Percentiles rank a stretch among this genome's conserved stretches.
phyloP scores from a whole-genome alignment of 371 early-diverging fungal species.

The Vittaforma corneae region DNA sequence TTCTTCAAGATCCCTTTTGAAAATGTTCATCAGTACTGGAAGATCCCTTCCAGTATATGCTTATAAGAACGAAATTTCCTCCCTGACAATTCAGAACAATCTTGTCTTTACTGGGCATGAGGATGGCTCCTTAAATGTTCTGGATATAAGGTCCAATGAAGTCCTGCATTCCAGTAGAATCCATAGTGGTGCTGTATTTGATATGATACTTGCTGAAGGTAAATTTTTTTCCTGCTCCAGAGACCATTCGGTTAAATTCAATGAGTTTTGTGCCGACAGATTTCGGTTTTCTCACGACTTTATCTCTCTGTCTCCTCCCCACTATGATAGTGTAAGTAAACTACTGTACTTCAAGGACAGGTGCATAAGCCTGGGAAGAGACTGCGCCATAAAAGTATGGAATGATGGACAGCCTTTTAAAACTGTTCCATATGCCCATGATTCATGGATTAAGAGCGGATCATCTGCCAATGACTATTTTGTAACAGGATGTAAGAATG shows the following conservation, averaged over 20 bases:
- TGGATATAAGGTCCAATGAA: conserved; percentile 25
- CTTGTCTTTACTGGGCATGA: conserved; percentile 42
- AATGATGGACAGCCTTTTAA: conserved; percentile 10
- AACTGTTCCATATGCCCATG: conserved; percentile 47
- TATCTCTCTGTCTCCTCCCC: conserved; percentile 22
- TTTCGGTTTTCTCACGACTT: background rate
- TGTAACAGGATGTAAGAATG: conserved; percentile 38
- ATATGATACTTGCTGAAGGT: conserved; percentile 13
- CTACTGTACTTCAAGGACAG: conserved; percentile 22
- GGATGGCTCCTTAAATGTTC: conserved; percentile 30
- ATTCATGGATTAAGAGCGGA: conserved; percentile 38
- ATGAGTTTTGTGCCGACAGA: background rate
- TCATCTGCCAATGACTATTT: conserved; percentile 16
- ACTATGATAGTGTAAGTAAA: conserved; percentile 34
- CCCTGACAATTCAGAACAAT: conserved; percentile 6
- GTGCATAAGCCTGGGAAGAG: conserved; percentile 31
- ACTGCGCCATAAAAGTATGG: conserved; percentile 43
- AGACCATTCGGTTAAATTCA: conserved; percentile 38
- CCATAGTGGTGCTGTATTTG: conserved; percentile 37
- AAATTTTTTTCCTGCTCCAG: conserved; percentile 31
- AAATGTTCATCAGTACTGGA: conserved; percentile 8
- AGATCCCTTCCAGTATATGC: conserved; percentile 16
- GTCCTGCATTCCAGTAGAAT: conserved; percentile 5
- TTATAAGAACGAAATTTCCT: conserved; percentile 25
- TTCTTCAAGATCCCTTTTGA: conserved; percentile 26